A percentile compares a stretch with the other conserved stretches of the same genome.
Evolutionary conservation across 2,329 filamentous ascomycete species (phyloP).

Genomic region (Lecanoromycetidae sp.): DNA sequence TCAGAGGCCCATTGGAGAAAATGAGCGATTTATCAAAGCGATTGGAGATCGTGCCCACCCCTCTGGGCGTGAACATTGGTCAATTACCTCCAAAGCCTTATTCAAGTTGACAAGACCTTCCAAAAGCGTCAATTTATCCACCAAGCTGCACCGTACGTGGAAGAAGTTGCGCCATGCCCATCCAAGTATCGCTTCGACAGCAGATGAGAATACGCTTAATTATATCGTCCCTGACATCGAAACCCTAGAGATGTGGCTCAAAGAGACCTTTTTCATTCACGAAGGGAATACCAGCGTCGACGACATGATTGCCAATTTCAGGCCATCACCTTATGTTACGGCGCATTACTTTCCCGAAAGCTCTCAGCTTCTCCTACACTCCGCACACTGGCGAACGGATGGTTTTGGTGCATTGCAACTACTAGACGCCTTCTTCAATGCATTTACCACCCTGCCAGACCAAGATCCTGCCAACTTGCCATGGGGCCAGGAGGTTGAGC

Average conservation of each 20-base stretch:
- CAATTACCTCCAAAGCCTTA: constrained; percentile 21
- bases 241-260: constrained; percentile 12
- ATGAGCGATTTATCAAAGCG: constrained; percentile 25
- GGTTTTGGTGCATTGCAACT: constrained; percentile 23
- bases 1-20: constrained; percentile 13
- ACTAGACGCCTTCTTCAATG: constrained; percentile 20
- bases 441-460: constrained; percentile 4
- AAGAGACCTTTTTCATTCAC: constrained; percentile 15
- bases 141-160: constrained; percentile 13
- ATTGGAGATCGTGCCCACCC: constrained; percentile 22
- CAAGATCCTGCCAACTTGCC: constrained; percentile 20
- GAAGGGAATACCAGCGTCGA: constrained; percentile 5
- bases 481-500: constrained; percentile 23
- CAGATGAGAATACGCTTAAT: constrained; percentile 2
- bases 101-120: constrained; percentile 16
- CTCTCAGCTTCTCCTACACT: constrained; percentile 13
- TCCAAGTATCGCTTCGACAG: constrained; percentile 17
- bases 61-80: constrained; percentile 26
- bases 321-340: constrained; percentile 11
- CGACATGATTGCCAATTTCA: constrained; percentile 12
- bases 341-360: constrained; percentile 15
- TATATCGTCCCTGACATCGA: constrained; percentile 14
- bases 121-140: not conserved
- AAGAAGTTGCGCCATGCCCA: constrained; percentile 18
- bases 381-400: constrained; percentile 25